Base-by-base conservation (phyloP, 768 basidiomycete species). In the Candolleomyces eurysporus region DNA sequence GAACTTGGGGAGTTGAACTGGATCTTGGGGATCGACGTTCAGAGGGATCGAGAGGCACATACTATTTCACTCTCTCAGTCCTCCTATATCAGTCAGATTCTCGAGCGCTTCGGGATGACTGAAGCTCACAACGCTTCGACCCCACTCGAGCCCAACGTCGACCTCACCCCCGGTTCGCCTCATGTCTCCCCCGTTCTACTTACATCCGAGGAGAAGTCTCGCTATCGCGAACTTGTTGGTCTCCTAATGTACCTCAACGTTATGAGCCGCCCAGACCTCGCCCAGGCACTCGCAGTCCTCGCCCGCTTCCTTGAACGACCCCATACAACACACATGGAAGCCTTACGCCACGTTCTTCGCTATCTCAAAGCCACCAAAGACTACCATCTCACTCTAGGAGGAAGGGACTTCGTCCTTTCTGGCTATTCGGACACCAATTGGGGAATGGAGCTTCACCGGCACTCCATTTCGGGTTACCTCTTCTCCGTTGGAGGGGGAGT, bases 381-480 rank as follows among this genome's bases (percentile, higher is more conserved):
- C 19, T 59, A 40, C 31, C 13, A 43, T 9, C 58, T 60, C 11
- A 26, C 46, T 2, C 21, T 60, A 8, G 59, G 52, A 16, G 3
- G 22, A 2, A 14, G 22, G 61, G n/a, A 46, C 58, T 16, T 53
- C 22, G 11, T 48, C 16, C 17, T 63, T 4, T 48, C 40, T 31
- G 66, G 63, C 31, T 64, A 63, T 48, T 57, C 53, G 5, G 65
- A 69, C 51, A 5, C 63, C 4, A 58, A 65, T 48, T 65, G 58
- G 61, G 63, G 57, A 31, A 57, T 49, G 16, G 59, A 65, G 16
- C 60, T 66, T 14, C 64, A 72, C 49, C 57, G 71, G 10, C 50
- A 65, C 17, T 73, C 77, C 2, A 71, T 75, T 5, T 73, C 71
- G 7, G 73, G 75, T 0, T 75, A 69, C 61, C 64, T 67, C 14